A percentile compares a stretch with the other conserved stretches of the same genome.
Evolutionary conservation across 108 stramenopile genomes (phyloP).

Genomic region (Cyclotella choctawhatcheeana): DNA sequence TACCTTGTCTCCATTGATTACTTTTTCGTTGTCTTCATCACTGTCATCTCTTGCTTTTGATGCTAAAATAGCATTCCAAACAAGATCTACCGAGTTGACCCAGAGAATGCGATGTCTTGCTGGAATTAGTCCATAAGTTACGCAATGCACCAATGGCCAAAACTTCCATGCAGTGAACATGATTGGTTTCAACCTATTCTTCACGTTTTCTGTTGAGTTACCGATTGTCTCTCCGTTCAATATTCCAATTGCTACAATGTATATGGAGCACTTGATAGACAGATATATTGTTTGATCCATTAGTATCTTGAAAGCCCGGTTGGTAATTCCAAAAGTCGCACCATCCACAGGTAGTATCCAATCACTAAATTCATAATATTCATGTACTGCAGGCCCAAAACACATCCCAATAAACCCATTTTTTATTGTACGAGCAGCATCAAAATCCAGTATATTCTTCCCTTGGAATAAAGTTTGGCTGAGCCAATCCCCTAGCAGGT

Average conservation of each 20-base stretch:
- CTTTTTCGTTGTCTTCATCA: constrained; percentile 20
- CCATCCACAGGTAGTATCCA: constrained; percentile 88
- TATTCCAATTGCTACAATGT: constrained; percentile 85
- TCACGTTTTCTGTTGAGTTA: constrained; percentile 64
- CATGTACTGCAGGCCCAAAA: constrained; percentile 94
- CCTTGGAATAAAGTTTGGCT: constrained; percentile 83
- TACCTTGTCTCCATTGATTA: not conserved
- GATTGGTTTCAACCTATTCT: constrained; percentile 80
- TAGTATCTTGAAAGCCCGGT: constrained; percentile 90
- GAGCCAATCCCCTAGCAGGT: constrained; percentile 95
- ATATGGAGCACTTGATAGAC: constrained; percentile 87
- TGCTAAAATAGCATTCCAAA: constrained; percentile 91
- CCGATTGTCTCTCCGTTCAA: constrained; percentile 75
- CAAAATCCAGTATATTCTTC: constrained; percentile 89
- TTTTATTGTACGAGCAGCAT: constrained; percentile 78
- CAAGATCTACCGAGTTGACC: constrained; percentile 92
- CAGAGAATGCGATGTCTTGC: constrained; percentile 93
- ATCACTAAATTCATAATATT: constrained; percentile 95
- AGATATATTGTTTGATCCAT: constrained; percentile 97
- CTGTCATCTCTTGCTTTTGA: constrained; percentile 60
- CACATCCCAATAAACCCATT: constrained; percentile 94
- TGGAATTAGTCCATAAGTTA: constrained; percentile 89
- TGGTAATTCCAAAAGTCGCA: constrained; percentile 63
- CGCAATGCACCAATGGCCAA: constrained; percentile 94
- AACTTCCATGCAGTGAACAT: constrained; percentile 95